phyloP scores from a whole-genome alignment of 495 filamentous ascomycete genomes.

The Xylaria grammica region DNA sequence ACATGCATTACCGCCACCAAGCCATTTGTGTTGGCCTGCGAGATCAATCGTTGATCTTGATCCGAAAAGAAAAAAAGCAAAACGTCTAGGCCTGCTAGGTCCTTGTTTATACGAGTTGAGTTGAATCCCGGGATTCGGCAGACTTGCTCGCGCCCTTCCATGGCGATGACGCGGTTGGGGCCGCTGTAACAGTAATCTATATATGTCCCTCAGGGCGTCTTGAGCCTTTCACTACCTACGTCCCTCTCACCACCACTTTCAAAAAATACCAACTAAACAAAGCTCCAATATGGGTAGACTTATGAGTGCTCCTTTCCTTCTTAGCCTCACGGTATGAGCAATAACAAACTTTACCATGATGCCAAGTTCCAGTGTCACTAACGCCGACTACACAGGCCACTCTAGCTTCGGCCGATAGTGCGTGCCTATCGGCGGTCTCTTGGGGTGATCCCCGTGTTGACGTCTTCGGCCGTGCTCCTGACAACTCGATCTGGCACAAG shows the following conservation, averaged over 20 bases:
- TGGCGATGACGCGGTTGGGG: no score
- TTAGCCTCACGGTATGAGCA: background rate
- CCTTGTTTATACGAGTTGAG: no score
- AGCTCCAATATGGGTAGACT: slow-evolving; percentile 7
- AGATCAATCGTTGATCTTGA: background rate
- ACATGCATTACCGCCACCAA: no score
- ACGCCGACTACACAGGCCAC: background rate
- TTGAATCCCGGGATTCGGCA: no score
- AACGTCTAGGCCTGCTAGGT: no score
- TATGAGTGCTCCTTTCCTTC: background rate
- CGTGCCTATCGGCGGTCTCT: slow-evolving; percentile 5
- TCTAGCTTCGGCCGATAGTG: slow-evolving; percentile 5
- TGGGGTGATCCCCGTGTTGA: slow-evolving; percentile 22
- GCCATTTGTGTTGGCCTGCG: background rate
- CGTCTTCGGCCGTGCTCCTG: slow-evolving; percentile 12
- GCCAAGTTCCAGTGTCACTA: slow-evolving; percentile 1
- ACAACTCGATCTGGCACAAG: slow-evolving; percentile 22
- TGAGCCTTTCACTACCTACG: no score
- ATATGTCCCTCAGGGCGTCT: background rate
- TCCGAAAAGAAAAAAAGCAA: no score
- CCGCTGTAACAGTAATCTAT: no score
- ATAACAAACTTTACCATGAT: no score
- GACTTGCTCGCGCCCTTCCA: no score
- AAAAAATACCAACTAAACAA: background rate
- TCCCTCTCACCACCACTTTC: no score